Evolutionary conservation across 352 stramenopile genomes (phyloP).

Genomic region (Elongisporangium senticosum): DNA sequence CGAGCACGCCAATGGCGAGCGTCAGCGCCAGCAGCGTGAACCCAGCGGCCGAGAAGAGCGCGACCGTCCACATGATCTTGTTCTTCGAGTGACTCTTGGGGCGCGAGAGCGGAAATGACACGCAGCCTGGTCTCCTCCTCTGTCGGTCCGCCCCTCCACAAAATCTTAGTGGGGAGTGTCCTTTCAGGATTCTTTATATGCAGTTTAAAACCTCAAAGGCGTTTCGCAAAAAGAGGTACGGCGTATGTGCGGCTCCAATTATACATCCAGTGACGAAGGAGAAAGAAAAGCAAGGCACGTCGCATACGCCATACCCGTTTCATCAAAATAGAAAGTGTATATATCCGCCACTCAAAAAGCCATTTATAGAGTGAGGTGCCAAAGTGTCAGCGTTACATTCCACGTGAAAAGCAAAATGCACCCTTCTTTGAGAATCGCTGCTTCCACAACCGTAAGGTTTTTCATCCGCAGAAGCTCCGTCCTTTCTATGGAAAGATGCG

Average conservation of each 20-base stretch:
- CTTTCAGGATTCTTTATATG: conserved; percentile 1
- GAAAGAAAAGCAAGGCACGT: not conserved
- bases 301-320: not conserved
- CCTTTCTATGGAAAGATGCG: conserved; percentile 4
- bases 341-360: not conserved
- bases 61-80: conserved; percentile 9
- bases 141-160: conserved; percentile 1
- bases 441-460: not conserved
- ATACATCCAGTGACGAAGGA: not conserved
- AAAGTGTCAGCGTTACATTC: not conserved
- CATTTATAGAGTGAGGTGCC: not conserved
- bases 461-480: not conserved
- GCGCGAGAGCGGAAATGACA: conserved; percentile 2
- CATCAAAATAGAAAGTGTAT: not conserved
- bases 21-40: conserved; percentile 8
- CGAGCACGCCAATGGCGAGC: conserved; percentile 16
- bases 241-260: not conserved
- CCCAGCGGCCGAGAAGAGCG: conserved; percentile 8
- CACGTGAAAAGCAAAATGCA: not conserved
- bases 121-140: not conserved
- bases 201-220: not conserved
- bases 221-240: not conserved
- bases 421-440: not conserved
- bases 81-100: not conserved
- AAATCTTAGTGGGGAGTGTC: conserved; percentile 1